phyloP scores from a whole-genome alignment of 2,329 filamentous ascomycete species.

The Diaporthe destruens region DNA sequence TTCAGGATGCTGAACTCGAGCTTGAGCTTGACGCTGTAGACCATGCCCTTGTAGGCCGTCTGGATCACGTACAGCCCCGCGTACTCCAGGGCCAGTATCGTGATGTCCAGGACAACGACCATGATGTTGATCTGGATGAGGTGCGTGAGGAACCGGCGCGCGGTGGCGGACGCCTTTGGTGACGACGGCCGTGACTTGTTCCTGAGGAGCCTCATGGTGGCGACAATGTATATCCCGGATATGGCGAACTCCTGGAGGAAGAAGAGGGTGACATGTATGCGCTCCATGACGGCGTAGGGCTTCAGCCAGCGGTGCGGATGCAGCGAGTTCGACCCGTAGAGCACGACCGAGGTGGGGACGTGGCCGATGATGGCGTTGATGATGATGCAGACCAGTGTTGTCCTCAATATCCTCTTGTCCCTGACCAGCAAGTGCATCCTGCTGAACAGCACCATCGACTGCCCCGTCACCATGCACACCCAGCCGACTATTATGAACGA shows the following conservation, averaged over 20 bases:
- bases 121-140: conserved; percentile 60
- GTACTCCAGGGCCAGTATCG: conserved; percentile 51
- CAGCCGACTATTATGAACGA: conserved; percentile 52
- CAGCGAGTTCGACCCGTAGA: conserved; percentile 40
- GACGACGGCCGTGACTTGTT: conserved; percentile 1
- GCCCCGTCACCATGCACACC: conserved; percentile 70
- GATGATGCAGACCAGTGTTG: conserved; percentile 68
- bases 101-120: conserved; percentile 54
- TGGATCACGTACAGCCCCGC: conserved; percentile 51
- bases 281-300: conserved; percentile 63
- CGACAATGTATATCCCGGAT: conserved; percentile 58
- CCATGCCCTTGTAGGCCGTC: conserved; percentile 51
- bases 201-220: conserved; percentile 27
- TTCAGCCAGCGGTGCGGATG: conserved; percentile 40
- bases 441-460: conserved; percentile 69
- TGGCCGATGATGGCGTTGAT: conserved; percentile 65
- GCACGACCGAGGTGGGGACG: conserved; percentile 63
- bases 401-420: conserved; percentile 59
- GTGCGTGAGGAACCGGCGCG: conserved; percentile 46
- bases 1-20: conserved; percentile 54
- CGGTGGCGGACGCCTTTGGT: not conserved
- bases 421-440: conserved; percentile 71
- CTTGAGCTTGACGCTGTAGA: conserved; percentile 55
- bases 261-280: conserved; percentile 69
- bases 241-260: conserved; percentile 66